These are phyloP conservation scores for Verbena officinalis DNA, from an alignment of 257 asterid species.

Conservation along the genomic window DNA sequence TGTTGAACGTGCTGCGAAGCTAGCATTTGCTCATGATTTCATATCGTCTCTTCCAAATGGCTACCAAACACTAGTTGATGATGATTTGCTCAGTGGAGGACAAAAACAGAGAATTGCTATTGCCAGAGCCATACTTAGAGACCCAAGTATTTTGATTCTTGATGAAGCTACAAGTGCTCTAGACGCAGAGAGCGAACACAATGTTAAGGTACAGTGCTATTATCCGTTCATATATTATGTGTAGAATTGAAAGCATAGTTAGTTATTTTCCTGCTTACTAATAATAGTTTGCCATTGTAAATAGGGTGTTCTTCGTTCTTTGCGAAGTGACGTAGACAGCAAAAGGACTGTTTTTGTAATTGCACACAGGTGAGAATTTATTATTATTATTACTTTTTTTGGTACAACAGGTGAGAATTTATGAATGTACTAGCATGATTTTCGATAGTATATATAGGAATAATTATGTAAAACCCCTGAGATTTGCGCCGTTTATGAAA, in stretches of 20 bases:
- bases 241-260: slow-evolving; percentile 8
- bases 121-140: slow-evolving; percentile 89
- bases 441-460: too few relatives aligned
- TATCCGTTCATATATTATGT: too few relatives aligned
- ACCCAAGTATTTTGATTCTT: slow-evolving; percentile 83
- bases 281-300: slow-evolving; percentile 16
- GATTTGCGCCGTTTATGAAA: too few relatives aligned
- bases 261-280: slow-evolving; percentile 22
- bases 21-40: slow-evolving; percentile 90
- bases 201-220: slow-evolving; percentile 58
- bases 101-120: slow-evolving; percentile 97
- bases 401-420: too few relatives aligned
- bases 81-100: slow-evolving; percentile 98
- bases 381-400: too few relatives aligned
- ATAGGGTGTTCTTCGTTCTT: slow-evolving; percentile 76
- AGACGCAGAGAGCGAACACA: slow-evolving; percentile 97
- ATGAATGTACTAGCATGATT: too few relatives aligned
- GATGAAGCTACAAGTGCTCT: slow-evolving; percentile 99
- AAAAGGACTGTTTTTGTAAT: slow-evolving; percentile 79
- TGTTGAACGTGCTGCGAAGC: slow-evolving; percentile 89
- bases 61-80: slow-evolving; percentile 87
- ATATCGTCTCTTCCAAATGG: slow-evolving; percentile 78
- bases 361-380: slow-evolving; percentile 71
- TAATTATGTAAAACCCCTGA: too few relatives aligned
- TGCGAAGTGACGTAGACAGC: slow-evolving; percentile 55